phyloP scores from a whole-genome alignment of 345 rosid genomes.

The Pugionium cornutum region DNA sequence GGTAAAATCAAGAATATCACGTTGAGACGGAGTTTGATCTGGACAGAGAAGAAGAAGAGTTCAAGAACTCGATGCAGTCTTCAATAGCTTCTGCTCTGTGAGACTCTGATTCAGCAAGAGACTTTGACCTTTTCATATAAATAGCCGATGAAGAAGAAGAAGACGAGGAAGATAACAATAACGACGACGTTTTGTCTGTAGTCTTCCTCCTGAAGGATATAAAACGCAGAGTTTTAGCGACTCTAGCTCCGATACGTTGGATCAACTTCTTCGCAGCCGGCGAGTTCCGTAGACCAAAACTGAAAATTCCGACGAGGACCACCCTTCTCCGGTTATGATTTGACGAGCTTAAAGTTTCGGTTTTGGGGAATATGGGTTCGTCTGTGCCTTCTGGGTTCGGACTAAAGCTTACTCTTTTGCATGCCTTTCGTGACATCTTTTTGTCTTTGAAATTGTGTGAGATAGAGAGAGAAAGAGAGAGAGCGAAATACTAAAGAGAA shows the following conservation, averaged over 20 bases:
- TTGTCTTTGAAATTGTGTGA: constrained; percentile 22
- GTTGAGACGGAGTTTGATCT: constrained; percentile 72
- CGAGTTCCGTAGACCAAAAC: constrained; percentile 49
- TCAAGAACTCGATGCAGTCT: constrained; percentile 90
- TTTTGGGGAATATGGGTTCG: constrained; percentile 49
- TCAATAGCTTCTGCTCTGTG: constrained; percentile 85
- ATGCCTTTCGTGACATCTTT: constrained; percentile 58
- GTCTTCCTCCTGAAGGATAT: constrained; percentile 45
- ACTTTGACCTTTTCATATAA: constrained; percentile 63
- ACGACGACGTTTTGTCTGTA: constrained; percentile 34
- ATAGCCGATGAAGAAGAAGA: constrained; percentile 51
- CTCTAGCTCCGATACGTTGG: constrained; percentile 56
- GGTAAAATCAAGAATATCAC: constrained; percentile 44
- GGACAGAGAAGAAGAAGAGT: constrained; percentile 61
- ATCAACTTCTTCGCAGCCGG: constrained; percentile 52
- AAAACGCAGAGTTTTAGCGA: constrained; percentile 53
- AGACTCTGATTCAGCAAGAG: constrained; percentile 74
- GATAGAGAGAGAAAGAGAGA: constrained; percentile 32
- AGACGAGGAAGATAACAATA: neutral
- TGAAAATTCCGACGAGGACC: constrained; percentile 48
- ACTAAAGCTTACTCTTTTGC: constrained; percentile 70
- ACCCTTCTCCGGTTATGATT: constrained; percentile 41
- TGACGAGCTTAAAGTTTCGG: constrained; percentile 34
- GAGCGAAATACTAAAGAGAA: constrained; percentile 25
- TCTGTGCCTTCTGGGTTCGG: constrained; percentile 51